Conservation (phyloP, 345 rosid genomes). For the Aquilaria yunnanensis region DNA sequence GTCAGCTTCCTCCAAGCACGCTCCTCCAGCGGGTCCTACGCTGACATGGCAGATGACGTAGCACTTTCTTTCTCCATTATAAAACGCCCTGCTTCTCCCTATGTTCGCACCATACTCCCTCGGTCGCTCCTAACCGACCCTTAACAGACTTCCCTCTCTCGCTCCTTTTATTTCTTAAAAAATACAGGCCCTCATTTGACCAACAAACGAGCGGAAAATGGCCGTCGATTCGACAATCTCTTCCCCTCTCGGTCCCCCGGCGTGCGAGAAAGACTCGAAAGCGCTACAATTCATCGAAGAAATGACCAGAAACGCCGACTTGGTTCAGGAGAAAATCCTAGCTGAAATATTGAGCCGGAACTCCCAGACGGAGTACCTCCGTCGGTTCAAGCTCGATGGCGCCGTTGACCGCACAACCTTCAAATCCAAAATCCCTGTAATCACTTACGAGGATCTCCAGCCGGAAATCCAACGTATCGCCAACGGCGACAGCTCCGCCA, state of each 20-base stretch:
- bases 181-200: no score
- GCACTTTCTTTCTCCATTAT: conserved; percentile 32
- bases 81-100: conserved; percentile 25
- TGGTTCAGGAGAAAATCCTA: conserved; percentile 53
- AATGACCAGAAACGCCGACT: conserved; percentile 57
- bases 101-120: conserved; percentile 6
- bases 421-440: conserved; percentile 64
- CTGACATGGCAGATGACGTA: conserved; percentile 26
- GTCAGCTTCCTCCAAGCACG: conserved; percentile 26
- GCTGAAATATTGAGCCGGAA: conserved; percentile 65
- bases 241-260: conserved; percentile 70
- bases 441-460: conserved; percentile 80
- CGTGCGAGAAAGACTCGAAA: conserved; percentile 68
- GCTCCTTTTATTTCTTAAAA: neutral
- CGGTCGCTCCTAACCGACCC: neutral
- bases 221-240: conserved; percentile 59
- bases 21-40: conserved; percentile 15
- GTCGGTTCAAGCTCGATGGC: conserved; percentile 41
- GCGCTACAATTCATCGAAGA: conserved; percentile 76
- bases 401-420: conserved; percentile 63
- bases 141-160: neutral
- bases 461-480: conserved; percentile 94
- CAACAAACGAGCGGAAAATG: conserved; percentile 26
- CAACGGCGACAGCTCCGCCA: conserved; percentile 81
- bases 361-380: conserved; percentile 64